phyloP scores from a whole-genome alignment of 768 basidiomycete species.

The Scleroderma bovista region DNA sequence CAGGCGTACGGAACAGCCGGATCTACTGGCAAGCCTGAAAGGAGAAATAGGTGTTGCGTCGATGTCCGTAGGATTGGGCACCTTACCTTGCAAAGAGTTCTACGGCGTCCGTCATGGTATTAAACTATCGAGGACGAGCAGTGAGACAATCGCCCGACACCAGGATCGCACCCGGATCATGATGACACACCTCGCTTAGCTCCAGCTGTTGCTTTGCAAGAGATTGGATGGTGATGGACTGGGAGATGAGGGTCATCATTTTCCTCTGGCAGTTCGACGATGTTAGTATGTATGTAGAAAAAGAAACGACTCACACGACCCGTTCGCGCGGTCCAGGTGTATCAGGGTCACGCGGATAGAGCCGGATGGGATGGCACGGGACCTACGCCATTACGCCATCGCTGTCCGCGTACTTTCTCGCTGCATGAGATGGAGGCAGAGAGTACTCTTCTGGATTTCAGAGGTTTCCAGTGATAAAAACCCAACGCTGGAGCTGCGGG shows the following conservation, averaged over 20 bases:
- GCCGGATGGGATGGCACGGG: constrained; percentile 14
- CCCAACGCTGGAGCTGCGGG: too few species aligned
- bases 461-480: too few species aligned
- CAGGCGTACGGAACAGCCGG: constrained; percentile 47
- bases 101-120: constrained; percentile 50
- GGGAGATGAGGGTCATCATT: constrained; percentile 29
- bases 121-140: constrained; percentile 33
- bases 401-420: too few species aligned
- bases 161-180: not conserved
- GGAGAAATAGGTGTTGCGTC: not conserved
- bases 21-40: constrained; percentile 43
- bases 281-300: not conserved
- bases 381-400: not conserved
- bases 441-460: too few species aligned
- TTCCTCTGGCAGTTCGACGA: constrained; percentile 4
- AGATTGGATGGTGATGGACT: not conserved
- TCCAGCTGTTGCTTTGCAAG: constrained; percentile 20
- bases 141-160: not conserved
- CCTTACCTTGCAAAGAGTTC: constrained; percentile 57
- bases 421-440: too few species aligned
- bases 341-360: constrained; percentile 10
- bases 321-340: not conserved
- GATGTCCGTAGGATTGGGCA: not conserved
- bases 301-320: constrained; percentile 10
- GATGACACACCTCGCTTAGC: constrained; percentile 33